Conservation (phyloP, 345 rosid species). For the Eucalyptus pauciflora region DNA sequence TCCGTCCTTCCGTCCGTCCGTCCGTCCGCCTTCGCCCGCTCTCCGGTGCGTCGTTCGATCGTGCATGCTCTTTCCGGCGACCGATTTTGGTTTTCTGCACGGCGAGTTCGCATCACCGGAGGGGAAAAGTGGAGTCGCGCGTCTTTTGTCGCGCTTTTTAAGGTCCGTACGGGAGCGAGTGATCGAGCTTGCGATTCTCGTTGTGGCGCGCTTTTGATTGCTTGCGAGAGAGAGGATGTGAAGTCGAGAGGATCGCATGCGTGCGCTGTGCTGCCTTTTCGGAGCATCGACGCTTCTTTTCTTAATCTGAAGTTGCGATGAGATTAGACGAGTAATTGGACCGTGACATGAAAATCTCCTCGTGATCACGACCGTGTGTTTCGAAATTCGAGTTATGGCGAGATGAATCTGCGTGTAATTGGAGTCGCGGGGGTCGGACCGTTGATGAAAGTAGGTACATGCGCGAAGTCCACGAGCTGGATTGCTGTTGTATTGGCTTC, state of each 20-base stretch:
- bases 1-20: background rate
- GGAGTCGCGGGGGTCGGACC: background rate
- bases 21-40: background rate
- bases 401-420: background rate
- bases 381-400: background rate
- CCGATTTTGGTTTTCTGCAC: background rate
- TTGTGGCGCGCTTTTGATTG: background rate
- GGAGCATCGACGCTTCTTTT: background rate
- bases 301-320: background rate
- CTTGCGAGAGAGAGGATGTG: background rate
- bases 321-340: background rate
- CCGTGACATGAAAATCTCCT: background rate
- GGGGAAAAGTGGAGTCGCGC: background rate
- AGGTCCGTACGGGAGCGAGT: background rate
- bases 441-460: background rate
- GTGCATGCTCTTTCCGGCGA: background rate
- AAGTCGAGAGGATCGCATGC: background rate
- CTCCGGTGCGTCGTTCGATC: background rate
- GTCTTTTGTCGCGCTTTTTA: background rate
- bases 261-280: background rate
- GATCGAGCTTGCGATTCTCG: background rate
- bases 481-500: background rate
- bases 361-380: background rate
- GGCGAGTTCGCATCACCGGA: background rate
- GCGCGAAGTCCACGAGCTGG: background rate